Conservation (phyloP, 768 basidiomycete genomes). For the Floccularia luteovirens region DNA sequence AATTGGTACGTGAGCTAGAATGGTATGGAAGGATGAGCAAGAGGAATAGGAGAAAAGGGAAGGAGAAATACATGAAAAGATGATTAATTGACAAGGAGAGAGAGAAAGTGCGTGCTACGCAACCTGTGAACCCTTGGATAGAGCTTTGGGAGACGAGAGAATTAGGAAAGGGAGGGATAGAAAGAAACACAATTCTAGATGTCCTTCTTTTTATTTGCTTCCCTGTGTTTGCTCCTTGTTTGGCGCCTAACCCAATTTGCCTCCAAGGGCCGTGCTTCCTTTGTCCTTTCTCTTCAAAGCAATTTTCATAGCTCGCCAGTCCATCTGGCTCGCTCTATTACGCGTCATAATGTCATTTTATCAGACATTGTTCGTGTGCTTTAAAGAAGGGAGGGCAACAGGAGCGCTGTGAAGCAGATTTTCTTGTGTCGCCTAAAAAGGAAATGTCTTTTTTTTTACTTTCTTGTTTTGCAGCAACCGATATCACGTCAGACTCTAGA, state of each 20-base stretch:
- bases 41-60: conserved; percentile 8
- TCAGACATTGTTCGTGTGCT: not conserved
- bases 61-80: conserved; percentile 35
- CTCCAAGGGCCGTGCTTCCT: conserved; percentile 21
- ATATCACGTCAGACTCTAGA: too few relatives aligned
- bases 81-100: conserved; percentile 47
- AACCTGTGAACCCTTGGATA: conserved; percentile 38
- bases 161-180: conserved; percentile 54
- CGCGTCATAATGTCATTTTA: not conserved
- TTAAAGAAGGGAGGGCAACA: not conserved
- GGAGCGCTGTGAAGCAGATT: not conserved
- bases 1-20: conserved; percentile 48
- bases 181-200: conserved; percentile 29
- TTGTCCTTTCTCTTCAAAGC: not conserved
- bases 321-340: conserved; percentile 1
- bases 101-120: conserved; percentile 52
- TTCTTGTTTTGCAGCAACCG: conserved; percentile 2
- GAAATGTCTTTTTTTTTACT: conserved; percentile 1
- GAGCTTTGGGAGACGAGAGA: conserved; percentile 25
- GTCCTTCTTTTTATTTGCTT: conserved; percentile 37
- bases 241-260: conserved; percentile 27
- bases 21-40: conserved; percentile 10
- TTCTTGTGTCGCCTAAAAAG: not conserved
- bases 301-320: conserved; percentile 3
- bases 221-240: conserved; percentile 34